Evolutionary conservation across 495 filamentous ascomycete genomes (phyloP).

Genomic region (Xylaria flabelliformis): DNA sequence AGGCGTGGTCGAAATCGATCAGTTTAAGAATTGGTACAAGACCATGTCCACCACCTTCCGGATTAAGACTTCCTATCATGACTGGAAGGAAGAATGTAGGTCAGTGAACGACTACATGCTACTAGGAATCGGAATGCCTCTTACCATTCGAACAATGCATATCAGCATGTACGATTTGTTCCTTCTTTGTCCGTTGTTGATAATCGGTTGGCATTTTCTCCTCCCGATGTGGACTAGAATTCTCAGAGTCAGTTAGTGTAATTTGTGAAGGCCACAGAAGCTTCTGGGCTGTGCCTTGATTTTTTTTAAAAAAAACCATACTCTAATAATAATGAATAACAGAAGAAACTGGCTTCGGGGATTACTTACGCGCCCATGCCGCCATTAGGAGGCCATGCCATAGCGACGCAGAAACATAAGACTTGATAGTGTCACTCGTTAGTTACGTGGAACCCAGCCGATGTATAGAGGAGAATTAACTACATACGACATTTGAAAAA

Average conservation of each 20-base stretch:
- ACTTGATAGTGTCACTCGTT: neutral
- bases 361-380: neutral
- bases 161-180: neutral
- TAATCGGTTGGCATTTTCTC: neutral
- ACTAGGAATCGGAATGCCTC: neutral
- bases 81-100: neutral
- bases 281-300: neutral
- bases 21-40: constrained; percentile 13
- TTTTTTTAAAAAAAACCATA: too few relatives aligned
- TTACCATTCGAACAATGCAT: neutral
- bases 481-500: constrained; percentile 3
- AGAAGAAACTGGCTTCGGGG: neutral
- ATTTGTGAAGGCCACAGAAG: neutral
- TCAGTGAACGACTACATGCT: neutral
- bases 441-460: neutral
- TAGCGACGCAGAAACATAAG: neutral
- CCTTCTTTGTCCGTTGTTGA: neutral
- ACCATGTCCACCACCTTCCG: neutral
- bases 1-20: neutral
- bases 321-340: neutral
- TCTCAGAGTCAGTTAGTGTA: neutral
- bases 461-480: neutral
- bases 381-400: constrained; percentile 9
- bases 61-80: constrained; percentile 12
- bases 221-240: neutral